Evolutionary conservation across 148 eudicot genomes (phyloP), one percentile per base, ranked within the genome.

Genomic region (Fagopyrum tataricum): DNA sequence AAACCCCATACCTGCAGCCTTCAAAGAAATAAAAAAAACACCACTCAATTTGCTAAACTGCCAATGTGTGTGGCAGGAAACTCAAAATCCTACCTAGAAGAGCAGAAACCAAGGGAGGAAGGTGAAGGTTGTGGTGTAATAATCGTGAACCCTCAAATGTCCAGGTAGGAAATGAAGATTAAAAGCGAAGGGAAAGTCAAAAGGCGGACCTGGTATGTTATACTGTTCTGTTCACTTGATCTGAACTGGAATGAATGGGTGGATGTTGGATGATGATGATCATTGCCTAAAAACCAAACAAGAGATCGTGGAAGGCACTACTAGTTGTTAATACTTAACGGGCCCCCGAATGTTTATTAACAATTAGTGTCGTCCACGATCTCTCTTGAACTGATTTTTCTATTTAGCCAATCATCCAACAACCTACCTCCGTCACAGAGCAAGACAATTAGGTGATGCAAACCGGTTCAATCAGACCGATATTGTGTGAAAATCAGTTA

Each of bases 1-100:
- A 53, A 82, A 78, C 71, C 85, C 93, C 90, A 87, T 85, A 52
- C 67, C 77, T 74, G 73, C 81, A 83, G 72, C 78, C 13, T 67
- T 64, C 49, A 70, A 73, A 73, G 79, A 79, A 78, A 83, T 64
- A 55, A 17, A 23, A 62, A 62, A 37, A 64, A 37, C 43, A 15
- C 69, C 43, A 37, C 44, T 82, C 79, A 78, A 77, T 21, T 59
- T 74, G 55, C 70, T 69, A 78, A 64, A 64, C 69, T 31, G 69
- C 44, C 44, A 31, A 64, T 37, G 69, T 6, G 18, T 64, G 20
- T 61, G 67, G 15, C 40, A 24, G 67, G 67, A 24, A 61, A 55
- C 62, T 55, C 26, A 55, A 55, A 51, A 20, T 55, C 31, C 62
- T 55, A 55, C 62, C 62, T 26, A 4, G n/a, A 61, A 68, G 59